Conservation (phyloP, 2,329 filamentous ascomycete species). For the Neopestalotiopsis sp. region DNA sequence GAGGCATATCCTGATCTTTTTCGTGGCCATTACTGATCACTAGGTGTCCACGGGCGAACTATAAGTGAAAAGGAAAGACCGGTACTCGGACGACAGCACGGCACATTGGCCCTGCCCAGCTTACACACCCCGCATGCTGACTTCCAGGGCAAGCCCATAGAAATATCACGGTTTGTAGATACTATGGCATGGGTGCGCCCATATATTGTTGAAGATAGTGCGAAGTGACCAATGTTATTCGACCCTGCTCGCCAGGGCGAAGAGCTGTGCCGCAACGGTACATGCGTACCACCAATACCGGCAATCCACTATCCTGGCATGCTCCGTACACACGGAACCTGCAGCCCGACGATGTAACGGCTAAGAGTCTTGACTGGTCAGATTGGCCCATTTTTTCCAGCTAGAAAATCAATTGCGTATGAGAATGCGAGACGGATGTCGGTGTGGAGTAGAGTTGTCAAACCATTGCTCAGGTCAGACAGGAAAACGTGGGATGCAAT, state of each 20-base stretch:
- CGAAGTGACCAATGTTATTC: background rate
- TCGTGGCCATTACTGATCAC: background rate
- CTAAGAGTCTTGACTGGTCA: background rate
- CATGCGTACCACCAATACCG: no score
- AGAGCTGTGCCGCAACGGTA: background rate
- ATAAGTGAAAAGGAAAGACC: background rate
- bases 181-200: background rate
- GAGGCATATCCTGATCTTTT: background rate
- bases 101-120: background rate
- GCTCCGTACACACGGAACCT: background rate
- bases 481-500: no score
- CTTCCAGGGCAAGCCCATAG: background rate
- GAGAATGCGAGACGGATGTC: background rate
- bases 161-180: background rate
- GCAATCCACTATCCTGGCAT: no score
- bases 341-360: constrained; percentile 1
- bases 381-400: background rate
- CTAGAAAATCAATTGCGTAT: background rate
- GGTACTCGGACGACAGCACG: background rate
- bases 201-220: background rate
- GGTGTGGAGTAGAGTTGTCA: no score
- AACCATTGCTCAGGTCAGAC: no score
- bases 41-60: background rate
- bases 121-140: background rate
- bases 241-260: background rate